Conservation (phyloP, 2,329 filamentous ascomycete genomes). For the Davidsoniella neocaledoniae region DNA sequence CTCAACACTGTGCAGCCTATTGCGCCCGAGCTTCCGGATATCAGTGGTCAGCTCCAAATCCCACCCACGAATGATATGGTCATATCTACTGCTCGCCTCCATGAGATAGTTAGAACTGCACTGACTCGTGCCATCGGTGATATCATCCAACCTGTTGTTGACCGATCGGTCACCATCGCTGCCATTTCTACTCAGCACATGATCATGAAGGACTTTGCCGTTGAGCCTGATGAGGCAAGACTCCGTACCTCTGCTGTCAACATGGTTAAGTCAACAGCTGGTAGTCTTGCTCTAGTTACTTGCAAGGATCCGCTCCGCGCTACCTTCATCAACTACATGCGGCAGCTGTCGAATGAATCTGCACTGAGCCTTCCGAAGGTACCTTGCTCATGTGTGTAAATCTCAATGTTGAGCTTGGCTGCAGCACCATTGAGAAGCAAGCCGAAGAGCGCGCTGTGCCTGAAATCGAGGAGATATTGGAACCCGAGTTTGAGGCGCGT, state of each 20-base stretch:
- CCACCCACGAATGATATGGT: constrained; percentile 70
- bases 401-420: constrained; percentile 87
- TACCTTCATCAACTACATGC: constrained; percentile 95
- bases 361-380: constrained; percentile 74
- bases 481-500: constrained; percentile 60
- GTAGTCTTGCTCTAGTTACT: constrained; percentile 88
- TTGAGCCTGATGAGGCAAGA: constrained; percentile 76
- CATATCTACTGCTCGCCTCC: constrained; percentile 48
- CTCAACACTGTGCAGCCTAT: constrained; percentile 58
- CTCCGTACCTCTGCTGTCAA: constrained; percentile 74
- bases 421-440: constrained; percentile 84
- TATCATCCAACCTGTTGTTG: constrained; percentile 94
- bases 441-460: constrained; percentile 84
- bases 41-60: constrained; percentile 62
- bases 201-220: constrained; percentile 90
- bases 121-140: constrained; percentile 84
- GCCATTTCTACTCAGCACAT: constrained; percentile 93
- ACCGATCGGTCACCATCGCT: constrained; percentile 92
- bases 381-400: constrained; percentile 98
- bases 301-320: constrained; percentile 93
- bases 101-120: constrained; percentile 67
- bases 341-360: constrained; percentile 48
- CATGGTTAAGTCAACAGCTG: constrained; percentile 88
- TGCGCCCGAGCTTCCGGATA: constrained; percentile 66
- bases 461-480: constrained; percentile 89